Percentiles rank a stretch among this genome's conserved stretches.
These are phyloP conservation scores for Zygosaccharomyces gambellarensis DNA, from an alignment of 805 yeast genomes.

Conservation along the genomic window DNA sequence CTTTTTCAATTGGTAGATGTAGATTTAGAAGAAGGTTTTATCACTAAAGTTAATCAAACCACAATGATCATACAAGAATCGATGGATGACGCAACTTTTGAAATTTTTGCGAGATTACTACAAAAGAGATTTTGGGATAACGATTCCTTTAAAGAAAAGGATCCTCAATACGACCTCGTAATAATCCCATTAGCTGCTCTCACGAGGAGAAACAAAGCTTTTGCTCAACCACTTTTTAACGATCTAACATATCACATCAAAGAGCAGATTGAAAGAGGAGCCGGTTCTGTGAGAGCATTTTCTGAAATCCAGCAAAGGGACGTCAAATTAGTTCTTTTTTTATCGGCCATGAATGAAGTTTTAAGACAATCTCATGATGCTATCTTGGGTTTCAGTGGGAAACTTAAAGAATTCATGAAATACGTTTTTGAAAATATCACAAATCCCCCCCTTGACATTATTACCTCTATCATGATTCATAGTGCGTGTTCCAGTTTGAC, in stretches of 20 bases:
- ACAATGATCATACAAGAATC: conserved; percentile 53
- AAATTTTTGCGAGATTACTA: conserved; percentile 38
- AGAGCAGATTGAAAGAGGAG: conserved; percentile 70
- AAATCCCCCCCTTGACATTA: conserved; percentile 55
- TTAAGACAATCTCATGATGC: conserved; percentile 60
- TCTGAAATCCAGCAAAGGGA: conserved; percentile 72
- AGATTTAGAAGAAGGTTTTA: conserved; percentile 36
- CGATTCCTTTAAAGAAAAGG: conserved; percentile 54
- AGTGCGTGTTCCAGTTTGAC: conserved; percentile 62
- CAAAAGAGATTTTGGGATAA: conserved; percentile 40
- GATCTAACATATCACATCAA: conserved; percentile 42
- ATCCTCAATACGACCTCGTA: conserved; percentile 57
- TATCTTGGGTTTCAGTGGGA: conserved; percentile 41
- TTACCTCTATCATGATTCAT: conserved; percentile 59
- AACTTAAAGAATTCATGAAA: conserved; percentile 39
- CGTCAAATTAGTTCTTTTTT: conserved; percentile 64
- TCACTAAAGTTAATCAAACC: conserved; percentile 40
- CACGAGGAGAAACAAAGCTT: conserved; percentile 48
- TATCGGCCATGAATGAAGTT: conserved; percentile 64
- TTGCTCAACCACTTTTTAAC: conserved; percentile 26
- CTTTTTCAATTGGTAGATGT: conserved; percentile 60
- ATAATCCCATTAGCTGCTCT: conserved; percentile 71
- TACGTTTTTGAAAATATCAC: conserved; percentile 30
- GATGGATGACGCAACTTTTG: conserved; percentile 52
- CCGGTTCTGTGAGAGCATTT: conserved; percentile 68